Conservation (phyloP, 2,329 filamentous ascomycete genomes). For the Byssoonygena ceratinophila region DNA sequence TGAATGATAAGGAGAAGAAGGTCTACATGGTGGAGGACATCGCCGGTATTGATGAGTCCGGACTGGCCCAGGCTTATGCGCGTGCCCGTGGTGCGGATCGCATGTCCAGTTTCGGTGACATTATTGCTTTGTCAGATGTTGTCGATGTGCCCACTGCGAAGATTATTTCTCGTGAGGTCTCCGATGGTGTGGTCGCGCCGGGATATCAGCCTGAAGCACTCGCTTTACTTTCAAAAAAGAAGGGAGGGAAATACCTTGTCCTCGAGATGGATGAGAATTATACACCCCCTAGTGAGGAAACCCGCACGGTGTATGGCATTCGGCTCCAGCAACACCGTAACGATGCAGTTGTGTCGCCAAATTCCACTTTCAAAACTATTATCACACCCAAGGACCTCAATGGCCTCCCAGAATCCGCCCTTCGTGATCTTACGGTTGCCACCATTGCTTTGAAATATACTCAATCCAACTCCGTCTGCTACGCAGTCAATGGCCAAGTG, state of each 20-base stretch:
- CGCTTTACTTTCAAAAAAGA: constrained; percentile 92
- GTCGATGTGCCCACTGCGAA: constrained; percentile 89
- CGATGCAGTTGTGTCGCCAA: constrained; percentile 72
- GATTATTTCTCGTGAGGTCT: constrained; percentile 97
- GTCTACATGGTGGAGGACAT: constrained; percentile 99
- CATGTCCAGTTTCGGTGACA: constrained; percentile 96
- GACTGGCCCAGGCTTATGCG: constrained; percentile 86
- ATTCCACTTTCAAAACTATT: constrained; percentile 69
- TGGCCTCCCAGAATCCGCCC: constrained; percentile 64
- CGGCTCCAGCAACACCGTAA: constrained; percentile 85
- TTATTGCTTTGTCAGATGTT: constrained; percentile 83
- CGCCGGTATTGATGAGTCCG: constrained; percentile 71
- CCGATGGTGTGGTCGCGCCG: constrained; percentile 89
- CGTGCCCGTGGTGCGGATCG: constrained; percentile 91
- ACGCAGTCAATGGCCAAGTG: constrained; percentile 85
- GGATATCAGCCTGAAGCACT: constrained; percentile 76
- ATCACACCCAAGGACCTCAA: constrained; percentile 72
- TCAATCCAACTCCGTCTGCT: constrained; percentile 98
- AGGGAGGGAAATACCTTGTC: constrained; percentile 92
- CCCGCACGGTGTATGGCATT: constrained; percentile 80
- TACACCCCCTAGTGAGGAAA: constrained; percentile 62
- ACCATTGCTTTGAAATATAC: constrained; percentile 98
- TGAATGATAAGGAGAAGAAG: constrained; percentile 80
- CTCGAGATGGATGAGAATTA: constrained; percentile 89
- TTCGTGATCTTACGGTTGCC: constrained; percentile 83